Evolutionary conservation across 768 basidiomycete genomes (phyloP), one percentile per base, ranked within the genome.

Genomic region (Saitozyma sp.): DNA sequence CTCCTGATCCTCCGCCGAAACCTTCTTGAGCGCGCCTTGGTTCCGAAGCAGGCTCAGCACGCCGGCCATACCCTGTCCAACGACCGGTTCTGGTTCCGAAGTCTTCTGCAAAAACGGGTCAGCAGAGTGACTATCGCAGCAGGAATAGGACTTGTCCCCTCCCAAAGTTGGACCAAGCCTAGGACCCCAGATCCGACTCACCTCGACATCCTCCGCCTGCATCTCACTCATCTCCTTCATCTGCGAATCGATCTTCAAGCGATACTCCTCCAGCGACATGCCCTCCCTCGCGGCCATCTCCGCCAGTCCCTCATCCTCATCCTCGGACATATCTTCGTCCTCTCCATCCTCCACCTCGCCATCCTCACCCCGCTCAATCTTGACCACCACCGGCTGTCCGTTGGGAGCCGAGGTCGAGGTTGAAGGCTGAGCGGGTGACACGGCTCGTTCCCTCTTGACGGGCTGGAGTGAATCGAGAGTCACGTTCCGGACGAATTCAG

Each of bases 11-110:
- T 93, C 89, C 0, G 86, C 80, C 7, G 82, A 80, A 2, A 87
- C 83, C 10, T 84, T 79, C 8, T 89, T 85, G 43, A 97, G 77
- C 19, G 96, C 84, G n/a, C 96, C 96, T 80, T 96, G 92, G 66
- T 92, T 88, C 48, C 91, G 87, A 6, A 99, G 86, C 60, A 99
- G 86, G 64, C 86, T 88, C 49, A 99, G 83, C 0, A 92, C 91
- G 17, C 91, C 88, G 9, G 90, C 91, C 84, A 99, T 86, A 8
- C 96, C 94, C 5, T 87, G 82, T 54, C 86, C 85, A 71, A 92
- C 89, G 0, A 86, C 89, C 71, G 90, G 87, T 76, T 95, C 94
- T 1, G 83, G 76, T 6, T 69, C 86, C 16, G 55, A 57, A 6
- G 45, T 43, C 9, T 57, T 45, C 40, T 48, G 55, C 53, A 51